A percentile compares a stretch with the other conserved stretches of the same genome.
phyloP scores from a whole-genome alignment of 164 flowering plant species.

The Chimonanthus praecox region DNA sequence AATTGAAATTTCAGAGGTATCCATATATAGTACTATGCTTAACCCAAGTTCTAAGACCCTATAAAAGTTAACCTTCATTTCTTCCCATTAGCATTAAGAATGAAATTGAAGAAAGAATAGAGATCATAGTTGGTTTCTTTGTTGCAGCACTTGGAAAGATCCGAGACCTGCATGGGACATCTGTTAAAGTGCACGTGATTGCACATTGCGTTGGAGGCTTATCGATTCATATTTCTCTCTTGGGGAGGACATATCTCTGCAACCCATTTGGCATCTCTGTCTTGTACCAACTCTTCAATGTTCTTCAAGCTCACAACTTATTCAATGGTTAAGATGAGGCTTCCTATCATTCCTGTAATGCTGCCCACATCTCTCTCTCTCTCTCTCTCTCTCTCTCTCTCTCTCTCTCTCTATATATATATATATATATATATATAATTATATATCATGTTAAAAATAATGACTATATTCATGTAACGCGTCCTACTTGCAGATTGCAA shows the following conservation, averaged over 20 bases:
- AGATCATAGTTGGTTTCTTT: not conserved
- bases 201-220: conserved; percentile 68
- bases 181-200: conserved; percentile 38
- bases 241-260: conserved; percentile 61
- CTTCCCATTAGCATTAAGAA: not conserved
- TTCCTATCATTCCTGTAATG: conserved; percentile 56
- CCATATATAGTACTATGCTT: too few relatives aligned
- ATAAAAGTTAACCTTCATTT: too few relatives aligned
- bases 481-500: conserved; percentile 31
- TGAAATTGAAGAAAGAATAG: not conserved
- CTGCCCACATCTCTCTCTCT: conserved; percentile 4
- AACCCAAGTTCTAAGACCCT: too few relatives aligned
- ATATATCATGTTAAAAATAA: not conserved
- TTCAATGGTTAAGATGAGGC: conserved; percentile 46
- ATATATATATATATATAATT: too few relatives aligned
- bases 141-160: conserved; percentile 39
- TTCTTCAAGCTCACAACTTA: conserved; percentile 45
- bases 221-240: conserved; percentile 50
- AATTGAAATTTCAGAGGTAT: too few relatives aligned
- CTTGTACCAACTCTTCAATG: conserved; percentile 63
- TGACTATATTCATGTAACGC: not conserved
- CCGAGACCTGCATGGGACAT: conserved; percentile 28
- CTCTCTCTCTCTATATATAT: too few relatives aligned
- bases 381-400: too few relatives aligned
- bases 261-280: conserved; percentile 36